phyloP scores from a whole-genome alignment of 2,329 filamentous ascomycete genomes.

The Trichoderma sp. region DNA sequence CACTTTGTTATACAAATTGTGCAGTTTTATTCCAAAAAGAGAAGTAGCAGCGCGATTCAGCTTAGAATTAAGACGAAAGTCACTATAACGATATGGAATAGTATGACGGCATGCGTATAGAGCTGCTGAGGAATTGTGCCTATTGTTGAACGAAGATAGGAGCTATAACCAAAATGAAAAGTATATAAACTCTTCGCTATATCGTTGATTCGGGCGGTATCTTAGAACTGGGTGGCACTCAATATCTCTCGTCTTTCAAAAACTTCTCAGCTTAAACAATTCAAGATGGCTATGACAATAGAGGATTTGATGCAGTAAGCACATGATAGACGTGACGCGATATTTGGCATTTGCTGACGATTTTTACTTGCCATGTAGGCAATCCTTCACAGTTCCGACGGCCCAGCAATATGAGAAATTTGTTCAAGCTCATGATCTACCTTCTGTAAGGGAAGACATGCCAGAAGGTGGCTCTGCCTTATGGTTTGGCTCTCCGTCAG shows the following conservation, averaged over 20 bases:
- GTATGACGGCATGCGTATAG: too few relatives aligned
- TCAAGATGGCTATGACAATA: neutral
- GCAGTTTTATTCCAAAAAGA: neutral
- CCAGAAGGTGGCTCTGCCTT: constrained; percentile 1
- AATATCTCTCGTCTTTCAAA: neutral
- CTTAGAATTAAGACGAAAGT: neutral
- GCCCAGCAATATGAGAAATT: neutral
- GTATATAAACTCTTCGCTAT: neutral
- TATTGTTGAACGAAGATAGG: too few relatives aligned
- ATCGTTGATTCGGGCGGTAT: neutral
- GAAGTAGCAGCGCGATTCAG: neutral
- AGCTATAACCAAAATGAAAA: neutral
- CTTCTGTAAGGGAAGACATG: neutral
- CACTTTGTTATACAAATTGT: neutral
- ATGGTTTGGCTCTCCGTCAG: constrained; percentile 17
- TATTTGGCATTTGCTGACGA: neutral
- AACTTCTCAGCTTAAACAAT: neutral
- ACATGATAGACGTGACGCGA: neutral
- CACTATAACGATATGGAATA: too few relatives aligned
- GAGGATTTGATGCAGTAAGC: neutral
- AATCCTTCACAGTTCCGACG: neutral
- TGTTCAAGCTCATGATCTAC: neutral
- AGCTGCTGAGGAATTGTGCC: too few relatives aligned
- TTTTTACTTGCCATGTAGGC: neutral
- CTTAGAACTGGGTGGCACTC: neutral